These are phyloP conservation scores for Leccinum fuscescens DNA, from an alignment of 1,284 basidiomycete genomes.

Conservation along the genomic window DNA sequence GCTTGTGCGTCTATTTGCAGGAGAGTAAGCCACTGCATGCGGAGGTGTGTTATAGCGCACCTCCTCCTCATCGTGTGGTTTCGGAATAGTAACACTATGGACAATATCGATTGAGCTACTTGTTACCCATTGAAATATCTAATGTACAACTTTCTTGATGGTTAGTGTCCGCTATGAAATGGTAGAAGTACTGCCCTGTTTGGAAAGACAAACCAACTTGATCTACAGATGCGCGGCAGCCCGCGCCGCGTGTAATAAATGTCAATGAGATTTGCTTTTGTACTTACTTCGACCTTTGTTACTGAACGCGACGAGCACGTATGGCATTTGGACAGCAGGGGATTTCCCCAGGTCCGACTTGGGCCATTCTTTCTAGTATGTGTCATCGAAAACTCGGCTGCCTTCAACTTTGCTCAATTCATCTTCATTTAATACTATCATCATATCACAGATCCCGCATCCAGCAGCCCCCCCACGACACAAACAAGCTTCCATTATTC, in stretches of 20 bases:
- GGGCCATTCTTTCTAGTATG: conserved; percentile 28
- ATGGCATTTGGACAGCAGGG: conserved; percentile 5
- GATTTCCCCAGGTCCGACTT: conserved; percentile 28
- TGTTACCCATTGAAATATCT: neutral
- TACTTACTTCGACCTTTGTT: neutral
- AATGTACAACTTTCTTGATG: neutral
- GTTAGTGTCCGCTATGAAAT: neutral
- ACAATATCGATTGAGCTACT: conserved; percentile 7
- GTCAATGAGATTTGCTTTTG: neutral
- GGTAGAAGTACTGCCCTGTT: neutral
- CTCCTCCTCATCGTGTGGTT: neutral
- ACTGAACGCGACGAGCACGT: neutral
- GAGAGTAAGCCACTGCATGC: conserved; percentile 52
- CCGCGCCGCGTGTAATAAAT: neutral
- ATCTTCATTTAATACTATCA: neutral
- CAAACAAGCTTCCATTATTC: conserved; percentile 12
- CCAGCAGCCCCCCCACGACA: conserved; percentile 19
- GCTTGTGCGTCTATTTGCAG: conserved; percentile 78
- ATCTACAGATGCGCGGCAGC: neutral
- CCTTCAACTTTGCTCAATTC: neutral
- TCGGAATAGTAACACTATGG: neutral
- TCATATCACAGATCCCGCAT: conserved; percentile 18
- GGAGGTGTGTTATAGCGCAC: neutral
- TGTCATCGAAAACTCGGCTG: conserved; percentile 6
- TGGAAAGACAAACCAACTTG: neutral